Conservation (phyloP, 1,284 basidiomycete genomes). For the Boletus mariae region DNA sequence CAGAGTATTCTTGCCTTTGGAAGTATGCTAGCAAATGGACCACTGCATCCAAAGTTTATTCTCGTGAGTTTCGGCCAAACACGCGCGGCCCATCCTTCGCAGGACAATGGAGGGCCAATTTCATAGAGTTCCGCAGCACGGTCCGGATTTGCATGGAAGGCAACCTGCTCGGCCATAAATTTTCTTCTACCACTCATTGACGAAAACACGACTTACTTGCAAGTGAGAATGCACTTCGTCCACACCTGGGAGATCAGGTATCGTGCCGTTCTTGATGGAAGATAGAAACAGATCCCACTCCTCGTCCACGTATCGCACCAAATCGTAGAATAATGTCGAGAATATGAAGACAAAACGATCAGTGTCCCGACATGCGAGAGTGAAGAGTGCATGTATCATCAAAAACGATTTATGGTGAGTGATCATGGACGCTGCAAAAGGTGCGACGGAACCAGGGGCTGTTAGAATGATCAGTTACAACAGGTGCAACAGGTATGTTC, state of each 20-base stretch:
- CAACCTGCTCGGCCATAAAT: background rate
- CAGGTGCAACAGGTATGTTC: background rate
- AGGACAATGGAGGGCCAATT: conserved; percentile 10
- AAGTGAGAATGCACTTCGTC: conserved; percentile 5
- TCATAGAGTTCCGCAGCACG: conserved; percentile 11
- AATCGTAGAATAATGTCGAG: conserved; percentile 12
- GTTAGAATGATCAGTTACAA: background rate
- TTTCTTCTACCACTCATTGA: background rate
- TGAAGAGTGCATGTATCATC: conserved; percentile 13
- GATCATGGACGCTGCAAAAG: conserved; percentile 7
- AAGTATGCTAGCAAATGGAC: background rate
- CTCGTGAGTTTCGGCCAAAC: conserved; percentile 6
- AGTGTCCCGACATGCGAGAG: conserved; percentile 1
- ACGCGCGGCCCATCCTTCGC: conserved; percentile 11
- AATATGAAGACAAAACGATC: conserved; percentile 36
- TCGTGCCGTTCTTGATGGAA: conserved; percentile 7
- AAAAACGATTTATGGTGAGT: conserved; percentile 7
- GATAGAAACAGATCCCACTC: conserved; percentile 9
- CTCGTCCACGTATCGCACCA: conserved; percentile 11
- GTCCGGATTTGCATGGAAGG: conserved; percentile 1
- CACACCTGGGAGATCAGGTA: conserved; percentile 10
- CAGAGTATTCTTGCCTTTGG: background rate
- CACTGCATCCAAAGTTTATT: background rate
- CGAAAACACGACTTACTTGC: conserved; percentile 1
- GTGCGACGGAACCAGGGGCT: conserved; percentile 1